A percentile compares a stretch with the other conserved stretches of the same genome.
phyloP scores from a whole-genome alignment of 306 rosid species.

The Vigna trinervia region DNA sequence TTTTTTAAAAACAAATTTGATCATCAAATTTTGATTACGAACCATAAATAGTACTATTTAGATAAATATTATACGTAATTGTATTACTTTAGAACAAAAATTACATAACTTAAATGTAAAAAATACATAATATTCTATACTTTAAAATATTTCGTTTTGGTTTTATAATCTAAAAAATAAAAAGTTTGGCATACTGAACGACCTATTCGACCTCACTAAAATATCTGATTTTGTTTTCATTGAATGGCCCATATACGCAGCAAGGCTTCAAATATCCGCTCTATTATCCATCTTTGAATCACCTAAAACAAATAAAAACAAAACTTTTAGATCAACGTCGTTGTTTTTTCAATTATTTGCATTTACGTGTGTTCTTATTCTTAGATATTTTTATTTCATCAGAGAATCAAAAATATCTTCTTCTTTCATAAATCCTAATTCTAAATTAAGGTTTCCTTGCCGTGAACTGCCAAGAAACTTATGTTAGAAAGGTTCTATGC shows the following conservation, averaged over 20 bases:
- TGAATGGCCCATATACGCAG: not conserved
- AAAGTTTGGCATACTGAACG: no score
- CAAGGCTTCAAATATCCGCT: not conserved
- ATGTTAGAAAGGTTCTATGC: not conserved
- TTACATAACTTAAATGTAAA: no score
- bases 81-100: no score
- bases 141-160: no score
- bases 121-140: no score
- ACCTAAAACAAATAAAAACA: not conserved
- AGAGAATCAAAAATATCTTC: not conserved
- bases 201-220: no score
- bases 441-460: not conserved
- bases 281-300: not conserved
- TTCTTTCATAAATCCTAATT: not conserved
- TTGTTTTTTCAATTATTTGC: not conserved
- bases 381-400: not conserved
- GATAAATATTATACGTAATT: no score
- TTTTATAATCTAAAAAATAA: no score
- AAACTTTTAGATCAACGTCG: not conserved
- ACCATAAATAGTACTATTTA: no score
- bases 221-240: not conserved
- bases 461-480: not conserved
- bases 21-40: no score
- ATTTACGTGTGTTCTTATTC: not conserved
- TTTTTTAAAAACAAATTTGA: no score